These are phyloP conservation scores for Scedosporium aurantiacum DNA, from an alignment of 2,329 filamentous ascomycete genomes.

Conservation along the genomic window DNA sequence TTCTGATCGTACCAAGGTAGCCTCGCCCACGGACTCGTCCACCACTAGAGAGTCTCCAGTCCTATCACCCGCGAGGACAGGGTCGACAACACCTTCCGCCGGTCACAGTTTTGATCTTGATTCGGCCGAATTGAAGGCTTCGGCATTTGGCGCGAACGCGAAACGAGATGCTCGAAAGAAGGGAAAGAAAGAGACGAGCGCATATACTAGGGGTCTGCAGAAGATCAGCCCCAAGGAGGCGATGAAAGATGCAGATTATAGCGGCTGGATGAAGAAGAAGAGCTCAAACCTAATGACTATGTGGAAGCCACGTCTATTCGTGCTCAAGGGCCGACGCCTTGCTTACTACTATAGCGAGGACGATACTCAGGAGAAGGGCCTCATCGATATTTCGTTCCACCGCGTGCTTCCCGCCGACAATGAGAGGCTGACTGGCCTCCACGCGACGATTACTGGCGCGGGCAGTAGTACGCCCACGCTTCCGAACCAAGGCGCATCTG, in stretches of 20 bases:
- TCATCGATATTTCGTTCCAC: slow-evolving; percentile 97
- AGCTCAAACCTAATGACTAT: slow-evolving; percentile 92
- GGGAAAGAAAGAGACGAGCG: slow-evolving; percentile 88
- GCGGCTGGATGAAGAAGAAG: slow-evolving; percentile 99
- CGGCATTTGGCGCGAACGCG: slow-evolving; percentile 34
- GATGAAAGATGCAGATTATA: slow-evolving; percentile 80
- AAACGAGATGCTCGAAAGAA: slow-evolving; percentile 44
- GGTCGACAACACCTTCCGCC: slow-evolving; percentile 58
- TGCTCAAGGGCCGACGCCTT: slow-evolving; percentile 79
- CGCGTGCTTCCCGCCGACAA: slow-evolving; percentile 91
- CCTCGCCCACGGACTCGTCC: slow-evolving; percentile 38
- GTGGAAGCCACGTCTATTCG: slow-evolving; percentile 95
- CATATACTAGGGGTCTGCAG: slow-evolving; percentile 76
- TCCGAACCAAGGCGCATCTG: slow-evolving; percentile 30
- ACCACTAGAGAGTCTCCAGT: slow-evolving; percentile 37
- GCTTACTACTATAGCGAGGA: slow-evolving; percentile 95
- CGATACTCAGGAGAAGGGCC: slow-evolving; percentile 83
- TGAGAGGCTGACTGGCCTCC: slow-evolving; percentile 78
- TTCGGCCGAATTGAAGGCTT: slow-evolving; percentile 50
- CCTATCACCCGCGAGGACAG: slow-evolving; percentile 61
- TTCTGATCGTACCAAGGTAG: slow-evolving; percentile 32
- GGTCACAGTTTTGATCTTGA: slow-evolving; percentile 69
- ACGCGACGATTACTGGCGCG: slow-evolving; percentile 86
- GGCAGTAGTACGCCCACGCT: slow-evolving; percentile 51
- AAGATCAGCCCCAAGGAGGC: slow-evolving; percentile 75